Base-by-base conservation (phyloP, 1,284 basidiomycete genomes). In the Heterobasidion parviporum region DNA sequence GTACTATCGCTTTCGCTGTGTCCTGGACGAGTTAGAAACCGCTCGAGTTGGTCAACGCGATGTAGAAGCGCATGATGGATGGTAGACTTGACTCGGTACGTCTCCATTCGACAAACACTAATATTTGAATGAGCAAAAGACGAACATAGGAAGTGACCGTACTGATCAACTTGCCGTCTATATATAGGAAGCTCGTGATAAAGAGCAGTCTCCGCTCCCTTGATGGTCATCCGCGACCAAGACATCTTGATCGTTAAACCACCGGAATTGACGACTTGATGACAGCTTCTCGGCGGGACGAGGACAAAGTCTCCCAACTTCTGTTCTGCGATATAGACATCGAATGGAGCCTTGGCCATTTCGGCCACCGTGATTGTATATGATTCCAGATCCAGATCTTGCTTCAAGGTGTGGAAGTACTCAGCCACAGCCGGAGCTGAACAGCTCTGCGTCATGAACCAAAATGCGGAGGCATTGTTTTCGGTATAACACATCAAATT, bases 401-500 rank as follows among this genome's bases (percentile, higher is more conserved):
- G 73, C 0, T 73, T 68, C 16, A 89, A 67, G 7, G 66, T 62
- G 36, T 81, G 80, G 60, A 91, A 89, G 64, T 83, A 87, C 45
- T 72, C 66, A 0, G 79, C 72, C 6, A 78, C 84, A 10, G 64
- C 65, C 8, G 74, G 70, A 8, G 84, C 80, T 56, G 74, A 75
- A 0, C 75, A 71, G 45, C 81, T 75, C 54, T 75, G 71, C 2
- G 89, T 89, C 86, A 91, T 88, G 67, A 91, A 90, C 88, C 88
- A 91, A 63, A 82, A 88, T 1, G 88, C 83, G 1, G 82, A 85
- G 1, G 83, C 87, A 44, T 67, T 74, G 32, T 81, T 70, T 63
- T 88, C 85, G 0, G 87, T 80, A 63, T 85, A 83, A 62, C 82
- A 84, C 89, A 91, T 90, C 10, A 91, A 71, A 63, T 91, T 91